phyloP scores from a whole-genome alignment of 108 stramenopile species.

The Skeletonema tropicum region DNA sequence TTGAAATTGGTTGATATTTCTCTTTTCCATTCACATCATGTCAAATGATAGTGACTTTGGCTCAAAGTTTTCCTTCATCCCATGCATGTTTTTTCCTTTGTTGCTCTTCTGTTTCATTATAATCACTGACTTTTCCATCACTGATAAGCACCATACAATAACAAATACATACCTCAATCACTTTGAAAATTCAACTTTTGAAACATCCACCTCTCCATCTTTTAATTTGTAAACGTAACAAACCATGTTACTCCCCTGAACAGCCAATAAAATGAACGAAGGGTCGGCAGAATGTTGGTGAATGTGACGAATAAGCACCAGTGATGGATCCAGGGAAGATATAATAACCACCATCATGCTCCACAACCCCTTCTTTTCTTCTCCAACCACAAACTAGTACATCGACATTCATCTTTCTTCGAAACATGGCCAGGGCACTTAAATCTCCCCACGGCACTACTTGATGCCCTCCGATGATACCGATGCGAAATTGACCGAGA shows the following conservation, averaged over 20 bases:
- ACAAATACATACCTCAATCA: background rate
- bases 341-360: constrained; percentile 83
- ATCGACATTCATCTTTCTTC: constrained; percentile 91
- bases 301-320: constrained; percentile 82
- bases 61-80: too few species aligned
- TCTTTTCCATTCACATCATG: too few species aligned
- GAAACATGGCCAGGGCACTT: constrained; percentile 69
- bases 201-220: constrained; percentile 82
- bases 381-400: constrained; percentile 96
- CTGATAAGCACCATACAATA: background rate
- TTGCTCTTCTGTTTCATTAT: background rate
- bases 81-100: background rate
- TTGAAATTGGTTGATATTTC: too few species aligned
- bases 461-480: constrained; percentile 95
- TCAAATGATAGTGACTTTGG: too few species aligned
- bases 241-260: constrained; percentile 92
- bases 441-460: constrained; percentile 88
- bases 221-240: constrained; percentile 90
- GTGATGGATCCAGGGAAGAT: constrained; percentile 77
- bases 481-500: constrained; percentile 94
- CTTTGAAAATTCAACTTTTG: constrained; percentile 86
- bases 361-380: constrained; percentile 88
- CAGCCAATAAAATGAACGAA: constrained; percentile 93
- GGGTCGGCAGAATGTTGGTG: constrained; percentile 34
- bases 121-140: background rate